These are phyloP conservation scores for Ophiocordyceps camponoti-floridani DNA, from an alignment of 2,329 filamentous ascomycete genomes.

Conservation along the genomic window DNA sequence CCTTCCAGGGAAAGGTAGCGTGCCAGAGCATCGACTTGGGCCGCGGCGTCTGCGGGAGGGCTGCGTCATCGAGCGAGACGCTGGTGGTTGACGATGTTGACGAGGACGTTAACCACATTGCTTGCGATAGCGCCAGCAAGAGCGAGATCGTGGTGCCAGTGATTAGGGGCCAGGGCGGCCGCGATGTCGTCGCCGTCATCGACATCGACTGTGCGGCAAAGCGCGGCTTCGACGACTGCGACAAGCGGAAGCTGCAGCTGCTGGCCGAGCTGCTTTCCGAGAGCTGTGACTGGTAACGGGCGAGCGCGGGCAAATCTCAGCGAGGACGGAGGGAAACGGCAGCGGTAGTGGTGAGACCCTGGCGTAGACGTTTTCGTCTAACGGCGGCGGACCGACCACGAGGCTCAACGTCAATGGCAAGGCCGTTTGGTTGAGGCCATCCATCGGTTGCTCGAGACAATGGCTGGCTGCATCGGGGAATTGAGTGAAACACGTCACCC, in stretches of 20 bases:
- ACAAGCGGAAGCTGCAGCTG: conserved; percentile 46
- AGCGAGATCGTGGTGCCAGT: conserved; percentile 76
- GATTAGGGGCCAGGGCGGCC: conserved; percentile 16
- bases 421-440: neutral
- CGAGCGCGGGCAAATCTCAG: neutral
- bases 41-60: conserved; percentile 57
- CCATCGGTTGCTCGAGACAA: neutral
- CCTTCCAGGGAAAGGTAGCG: conserved; percentile 65
- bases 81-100: conserved; percentile 57
- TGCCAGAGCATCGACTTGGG: conserved; percentile 63
- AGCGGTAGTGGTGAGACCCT: neutral
- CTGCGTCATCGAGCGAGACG: conserved; percentile 40
- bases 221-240: conserved; percentile 51
- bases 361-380: neutral
- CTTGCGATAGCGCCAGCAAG: conserved; percentile 56
- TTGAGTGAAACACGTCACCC: neutral
- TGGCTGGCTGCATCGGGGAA: neutral
- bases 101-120: conserved; percentile 62
- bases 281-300: conserved; percentile 45
- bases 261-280: conserved; percentile 40
- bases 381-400: neutral
- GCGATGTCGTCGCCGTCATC: conserved; percentile 52
- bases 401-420: neutral
- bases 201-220: conserved; percentile 58
- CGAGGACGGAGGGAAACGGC: neutral